Conservation (phyloP, 2,329 filamentous ascomycete species). For the Huntiella moniliformis region DNA sequence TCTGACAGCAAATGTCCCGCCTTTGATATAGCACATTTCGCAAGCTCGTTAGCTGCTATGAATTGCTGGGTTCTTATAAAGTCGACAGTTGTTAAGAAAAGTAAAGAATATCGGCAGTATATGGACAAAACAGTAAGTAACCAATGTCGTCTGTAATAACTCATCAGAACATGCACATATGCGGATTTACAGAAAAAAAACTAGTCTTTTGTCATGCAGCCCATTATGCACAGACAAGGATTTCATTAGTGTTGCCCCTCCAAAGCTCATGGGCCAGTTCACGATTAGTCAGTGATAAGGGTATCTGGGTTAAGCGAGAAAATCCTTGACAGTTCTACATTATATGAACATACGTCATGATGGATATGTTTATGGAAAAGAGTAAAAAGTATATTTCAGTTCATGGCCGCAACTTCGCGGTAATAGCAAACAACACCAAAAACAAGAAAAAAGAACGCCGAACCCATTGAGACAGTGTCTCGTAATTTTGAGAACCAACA, state of each 20-base stretch:
- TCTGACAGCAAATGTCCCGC: no score
- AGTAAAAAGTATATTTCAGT: background rate
- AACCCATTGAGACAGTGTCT: background rate
- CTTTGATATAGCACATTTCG: no score
- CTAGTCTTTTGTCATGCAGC: background rate
- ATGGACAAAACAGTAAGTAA: no score
- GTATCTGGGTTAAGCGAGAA: background rate
- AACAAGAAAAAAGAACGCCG: background rate
- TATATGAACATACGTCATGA: slow-evolving; percentile 1
- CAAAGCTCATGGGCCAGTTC: background rate
- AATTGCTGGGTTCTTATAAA: no score
- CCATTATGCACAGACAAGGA: background rate
- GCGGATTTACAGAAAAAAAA: background rate
- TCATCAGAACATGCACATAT: background rate
- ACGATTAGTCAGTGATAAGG: background rate
- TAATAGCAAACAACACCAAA: background rate
- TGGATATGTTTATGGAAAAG: background rate
- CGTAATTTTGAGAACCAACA: background rate
- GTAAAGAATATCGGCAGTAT: background rate
- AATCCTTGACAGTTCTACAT: background rate
- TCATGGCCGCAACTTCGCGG: background rate
- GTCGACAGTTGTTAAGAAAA: background rate
- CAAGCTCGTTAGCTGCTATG: no score
- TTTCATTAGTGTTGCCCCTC: background rate
- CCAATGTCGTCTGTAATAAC: background rate